Percentiles rank a stretch among this genome's conserved stretches.
Conservation (phyloP, 495 filamentous ascomycete genomes). For the Penicillium pulvis region DNA sequence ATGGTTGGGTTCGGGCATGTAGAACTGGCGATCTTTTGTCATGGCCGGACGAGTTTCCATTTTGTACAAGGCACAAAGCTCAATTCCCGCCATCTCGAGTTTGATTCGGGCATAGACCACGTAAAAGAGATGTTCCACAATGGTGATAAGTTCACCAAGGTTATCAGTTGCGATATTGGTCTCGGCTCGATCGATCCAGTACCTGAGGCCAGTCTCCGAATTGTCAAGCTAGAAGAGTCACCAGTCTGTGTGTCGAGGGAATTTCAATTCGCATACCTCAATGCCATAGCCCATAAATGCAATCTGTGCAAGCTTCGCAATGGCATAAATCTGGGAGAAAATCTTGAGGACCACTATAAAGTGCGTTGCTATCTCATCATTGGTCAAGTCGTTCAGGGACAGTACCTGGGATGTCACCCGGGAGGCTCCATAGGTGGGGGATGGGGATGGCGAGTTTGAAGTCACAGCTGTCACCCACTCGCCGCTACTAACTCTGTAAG, state of each 20-base stretch:
- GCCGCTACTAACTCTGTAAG: conserved; percentile 36
- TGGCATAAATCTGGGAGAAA: conserved; percentile 35
- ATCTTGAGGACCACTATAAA: conserved; percentile 28
- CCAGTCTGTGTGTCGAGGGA: background rate
- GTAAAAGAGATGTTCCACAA: conserved; percentile 40
- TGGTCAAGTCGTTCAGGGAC: conserved; percentile 21
- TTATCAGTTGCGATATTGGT: conserved; percentile 24
- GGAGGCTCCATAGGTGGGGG: background rate
- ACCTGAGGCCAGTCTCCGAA: conserved; percentile 26
- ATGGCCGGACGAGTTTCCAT: conserved; percentile 19
- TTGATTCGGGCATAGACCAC: conserved; percentile 38
- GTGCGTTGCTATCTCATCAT: conserved; percentile 22
- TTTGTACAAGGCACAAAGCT: conserved; percentile 36
- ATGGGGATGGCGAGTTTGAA: conserved; percentile 8
- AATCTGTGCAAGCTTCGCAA: conserved; percentile 40
- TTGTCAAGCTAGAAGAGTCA: conserved; percentile 30
- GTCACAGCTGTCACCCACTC: conserved; percentile 33
- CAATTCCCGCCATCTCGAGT: conserved; percentile 40
- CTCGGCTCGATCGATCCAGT: conserved; percentile 35
- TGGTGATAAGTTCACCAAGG: conserved; percentile 31
- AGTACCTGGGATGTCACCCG: conserved; percentile 13
- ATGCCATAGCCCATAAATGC: conserved; percentile 35
- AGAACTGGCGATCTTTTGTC: conserved; percentile 13
- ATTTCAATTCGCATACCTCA: conserved; percentile 27
- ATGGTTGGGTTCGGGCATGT: conserved; percentile 35